phyloP scores from a whole-genome alignment of 768 basidiomycete species.

The Amanita molliuscula region DNA sequence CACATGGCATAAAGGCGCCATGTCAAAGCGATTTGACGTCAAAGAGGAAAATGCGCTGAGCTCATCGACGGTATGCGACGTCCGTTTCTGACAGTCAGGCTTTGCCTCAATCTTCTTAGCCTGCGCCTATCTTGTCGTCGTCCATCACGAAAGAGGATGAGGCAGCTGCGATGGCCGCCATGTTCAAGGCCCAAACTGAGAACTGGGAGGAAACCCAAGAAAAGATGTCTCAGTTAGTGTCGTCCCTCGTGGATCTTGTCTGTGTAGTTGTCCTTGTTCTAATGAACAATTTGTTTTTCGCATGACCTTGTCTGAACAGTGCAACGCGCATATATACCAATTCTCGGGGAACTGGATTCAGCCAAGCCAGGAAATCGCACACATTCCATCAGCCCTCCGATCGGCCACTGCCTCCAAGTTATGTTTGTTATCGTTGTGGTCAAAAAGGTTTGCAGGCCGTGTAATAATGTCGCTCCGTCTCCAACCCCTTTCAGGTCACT shows the following conservation, averaged over 20 bases:
- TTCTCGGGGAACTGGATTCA: constrained; percentile 53
- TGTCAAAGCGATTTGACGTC: constrained; percentile 86
- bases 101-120: constrained; percentile 12
- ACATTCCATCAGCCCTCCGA: constrained; percentile 48
- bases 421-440: constrained; percentile 97
- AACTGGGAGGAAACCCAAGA: constrained; percentile 99
- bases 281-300: constrained; percentile 46
- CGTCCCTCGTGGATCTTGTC: constrained; percentile 46
- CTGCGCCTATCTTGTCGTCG: constrained; percentile 23
- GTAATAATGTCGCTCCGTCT: not conserved
- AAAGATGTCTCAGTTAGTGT: constrained; percentile 98
- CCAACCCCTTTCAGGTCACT: constrained; percentile 52
- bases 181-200: constrained; percentile 89
- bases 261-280: constrained; percentile 62
- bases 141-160: constrained; percentile 65
- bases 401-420: constrained; percentile 82
- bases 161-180: constrained; percentile 93
- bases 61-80: constrained; percentile 7
- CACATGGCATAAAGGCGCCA: constrained; percentile 61
- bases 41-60: constrained; percentile 49
- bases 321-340: constrained; percentile 60
- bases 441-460: constrained; percentile 67
- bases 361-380: constrained; percentile 51
- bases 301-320: constrained; percentile 29
- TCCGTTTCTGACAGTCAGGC: not conserved